Evolutionary conservation across 2,329 filamentous ascomycete genomes (phyloP).

Genomic region (Diaporthe caulivora): DNA sequence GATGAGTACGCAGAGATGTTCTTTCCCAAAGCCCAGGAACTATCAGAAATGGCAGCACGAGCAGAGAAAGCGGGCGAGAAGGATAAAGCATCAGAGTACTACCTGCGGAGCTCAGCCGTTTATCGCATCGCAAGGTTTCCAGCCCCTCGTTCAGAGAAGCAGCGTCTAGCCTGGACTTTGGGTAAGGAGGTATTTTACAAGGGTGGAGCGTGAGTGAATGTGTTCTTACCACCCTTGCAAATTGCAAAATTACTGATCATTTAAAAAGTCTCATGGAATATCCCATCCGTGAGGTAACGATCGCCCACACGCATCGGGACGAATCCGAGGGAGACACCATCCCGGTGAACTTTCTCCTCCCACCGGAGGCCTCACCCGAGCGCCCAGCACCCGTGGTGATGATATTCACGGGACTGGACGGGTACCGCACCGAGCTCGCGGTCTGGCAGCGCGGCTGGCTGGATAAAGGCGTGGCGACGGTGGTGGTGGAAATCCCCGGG

Average conservation of each 20-base stretch:
- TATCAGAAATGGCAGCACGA: conserved; percentile 65
- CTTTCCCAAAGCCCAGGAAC: conserved; percentile 70
- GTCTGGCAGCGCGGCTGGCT: conserved; percentile 72
- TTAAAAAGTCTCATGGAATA: conserved; percentile 57
- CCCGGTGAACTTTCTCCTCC: conserved; percentile 75
- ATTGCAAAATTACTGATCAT: not conserved
- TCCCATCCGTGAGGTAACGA: conserved; percentile 71
- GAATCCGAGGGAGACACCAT: conserved; percentile 67
- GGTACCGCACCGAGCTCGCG: conserved; percentile 74
- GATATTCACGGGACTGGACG: conserved; percentile 62
- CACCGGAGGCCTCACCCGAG: conserved; percentile 50
- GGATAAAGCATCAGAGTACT: conserved; percentile 70
- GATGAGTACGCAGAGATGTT: conserved; percentile 73
- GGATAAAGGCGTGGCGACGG: conserved; percentile 70
- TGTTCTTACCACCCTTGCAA: not conserved
- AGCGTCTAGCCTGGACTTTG: conserved; percentile 72
- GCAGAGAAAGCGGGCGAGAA: conserved; percentile 61
- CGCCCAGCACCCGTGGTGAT: conserved; percentile 61
- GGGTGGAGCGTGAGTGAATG: conserved; percentile 54
- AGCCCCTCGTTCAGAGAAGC: conserved; percentile 60
- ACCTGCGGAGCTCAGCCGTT: conserved; percentile 74
- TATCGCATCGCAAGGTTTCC: conserved; percentile 82
- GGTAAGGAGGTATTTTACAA: conserved; percentile 75
- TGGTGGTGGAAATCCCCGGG: conserved; percentile 75
- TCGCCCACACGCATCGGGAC: conserved; percentile 66